phyloP scores from a whole-genome alignment of 352 stramenopile genomes.

The Phytopythium delawarense region DNA sequence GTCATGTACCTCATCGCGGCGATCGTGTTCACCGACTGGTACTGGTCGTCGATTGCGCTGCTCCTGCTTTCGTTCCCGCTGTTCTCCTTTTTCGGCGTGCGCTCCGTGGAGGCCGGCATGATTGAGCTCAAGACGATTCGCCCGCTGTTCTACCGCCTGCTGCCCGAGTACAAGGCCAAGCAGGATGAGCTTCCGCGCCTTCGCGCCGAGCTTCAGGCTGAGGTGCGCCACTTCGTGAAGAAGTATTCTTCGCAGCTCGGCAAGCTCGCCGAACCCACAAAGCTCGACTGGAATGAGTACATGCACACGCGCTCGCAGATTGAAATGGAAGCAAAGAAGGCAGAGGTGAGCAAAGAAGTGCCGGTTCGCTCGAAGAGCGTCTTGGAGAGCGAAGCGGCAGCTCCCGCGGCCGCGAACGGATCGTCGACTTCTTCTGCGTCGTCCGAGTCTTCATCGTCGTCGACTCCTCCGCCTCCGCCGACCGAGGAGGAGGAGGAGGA shows the following conservation, averaged over 20 bases:
- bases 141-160: constrained; percentile 75
- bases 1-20: constrained; percentile 83
- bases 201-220: constrained; percentile 63
- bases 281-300: constrained; percentile 82
- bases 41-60: constrained; percentile 80
- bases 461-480: constrained; percentile 13
- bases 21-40: constrained; percentile 80
- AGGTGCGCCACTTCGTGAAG: constrained; percentile 73
- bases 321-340: constrained; percentile 27
- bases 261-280: constrained; percentile 59
- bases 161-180: constrained; percentile 72
- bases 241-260: constrained; percentile 63
- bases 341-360: constrained; percentile 9
- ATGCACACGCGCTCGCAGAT: constrained; percentile 67
- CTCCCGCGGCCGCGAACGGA: constrained; percentile 2
- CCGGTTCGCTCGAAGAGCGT: neutral
- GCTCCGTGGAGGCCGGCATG: constrained; percentile 82
- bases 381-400: neutral
- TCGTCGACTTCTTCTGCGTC: neutral
- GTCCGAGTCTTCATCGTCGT: neutral
- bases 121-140: constrained; percentile 86
- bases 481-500: constrained; percentile 14
- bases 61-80: constrained; percentile 79
- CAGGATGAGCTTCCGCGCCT: constrained; percentile 74
- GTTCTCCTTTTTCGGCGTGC: constrained; percentile 87